Conservation (phyloP, 306 rosid genomes). For the Inga oerstediana region DNA sequence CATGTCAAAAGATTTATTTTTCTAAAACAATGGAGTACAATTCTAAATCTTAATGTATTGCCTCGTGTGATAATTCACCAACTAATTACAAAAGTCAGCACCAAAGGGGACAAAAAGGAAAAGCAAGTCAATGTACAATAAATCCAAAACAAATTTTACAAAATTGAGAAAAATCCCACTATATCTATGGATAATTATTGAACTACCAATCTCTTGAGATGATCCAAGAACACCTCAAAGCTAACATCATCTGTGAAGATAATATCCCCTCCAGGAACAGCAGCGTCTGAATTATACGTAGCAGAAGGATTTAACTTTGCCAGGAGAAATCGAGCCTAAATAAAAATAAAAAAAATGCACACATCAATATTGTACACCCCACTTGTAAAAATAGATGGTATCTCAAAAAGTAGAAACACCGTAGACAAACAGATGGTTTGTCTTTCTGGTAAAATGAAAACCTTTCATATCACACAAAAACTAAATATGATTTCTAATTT, state of each 20-base stretch:
- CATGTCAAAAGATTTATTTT: neutral
- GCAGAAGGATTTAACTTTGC: conserved; percentile 94
- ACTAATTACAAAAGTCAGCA: conserved; percentile 27
- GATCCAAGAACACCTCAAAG: conserved; percentile 95
- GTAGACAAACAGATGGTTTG: neutral
- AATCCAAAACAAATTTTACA: conserved; percentile 29
- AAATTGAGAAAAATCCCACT: conserved; percentile 6
- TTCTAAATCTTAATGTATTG: neutral
- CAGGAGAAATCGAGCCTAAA: conserved; percentile 88
- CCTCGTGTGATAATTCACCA: neutral
- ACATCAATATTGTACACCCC: conserved; percentile 5
- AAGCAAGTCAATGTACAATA: conserved; percentile 36
- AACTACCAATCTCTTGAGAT: conserved; percentile 95
- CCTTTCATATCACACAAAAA: neutral
- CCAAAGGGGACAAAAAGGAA: conserved; percentile 25
- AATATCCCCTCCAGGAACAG: conserved; percentile 83
- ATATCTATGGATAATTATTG: conserved; percentile 43
- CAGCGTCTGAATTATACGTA: conserved; percentile 72
- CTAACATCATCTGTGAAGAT: conserved; percentile 94
- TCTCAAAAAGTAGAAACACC: neutral
- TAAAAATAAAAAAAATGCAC: neutral
- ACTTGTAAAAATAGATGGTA: neutral
- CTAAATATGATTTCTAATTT: neutral
- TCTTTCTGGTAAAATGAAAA: neutral
- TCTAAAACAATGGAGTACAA: neutral